A percentile compares a stretch with the other conserved stretches of the same genome.
Evolutionary conservation across 1,284 basidiomycete genomes (phyloP).

Genomic region (Cryptococcus sp.): DNA sequence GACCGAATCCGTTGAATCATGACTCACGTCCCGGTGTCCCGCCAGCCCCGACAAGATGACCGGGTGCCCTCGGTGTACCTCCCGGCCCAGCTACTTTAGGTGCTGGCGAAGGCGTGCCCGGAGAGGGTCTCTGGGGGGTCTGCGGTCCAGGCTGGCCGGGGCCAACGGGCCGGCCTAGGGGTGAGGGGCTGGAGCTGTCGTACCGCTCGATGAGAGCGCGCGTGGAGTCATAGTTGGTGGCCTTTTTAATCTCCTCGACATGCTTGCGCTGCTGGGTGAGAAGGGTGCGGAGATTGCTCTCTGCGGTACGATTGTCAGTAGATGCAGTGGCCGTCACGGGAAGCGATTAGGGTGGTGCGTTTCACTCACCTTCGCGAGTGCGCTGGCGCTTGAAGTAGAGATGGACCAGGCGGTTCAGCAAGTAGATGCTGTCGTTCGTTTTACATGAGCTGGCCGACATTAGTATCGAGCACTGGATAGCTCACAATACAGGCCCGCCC

Average conservation of each 20-base stretch:
- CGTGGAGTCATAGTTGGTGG: slow-evolving; percentile 91
- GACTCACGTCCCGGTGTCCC: slow-evolving; percentile 40
- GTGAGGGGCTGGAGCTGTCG: slow-evolving; percentile 58
- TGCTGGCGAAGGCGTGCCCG: neutral
- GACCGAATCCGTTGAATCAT: too few relatives aligned
- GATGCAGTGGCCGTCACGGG: neutral
- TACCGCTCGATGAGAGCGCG: slow-evolving; percentile 87
- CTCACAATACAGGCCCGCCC: slow-evolving; percentile 75
- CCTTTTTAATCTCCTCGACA: slow-evolving; percentile 95
- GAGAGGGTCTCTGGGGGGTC: slow-evolving; percentile 12
- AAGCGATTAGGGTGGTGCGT: neutral
- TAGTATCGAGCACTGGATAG: slow-evolving; percentile 23
- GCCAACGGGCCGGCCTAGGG: slow-evolving; percentile 16
- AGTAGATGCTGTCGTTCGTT: slow-evolving; percentile 63
- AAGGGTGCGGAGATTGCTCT: slow-evolving; percentile 71
- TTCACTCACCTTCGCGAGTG: slow-evolving; percentile 70
- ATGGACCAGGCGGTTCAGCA: slow-evolving; percentile 75
- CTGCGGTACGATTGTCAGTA: slow-evolving; percentile 52
- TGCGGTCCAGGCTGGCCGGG: slow-evolving; percentile 25
- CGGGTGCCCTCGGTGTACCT: slow-evolving; percentile 42
- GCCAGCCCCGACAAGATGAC: slow-evolving; percentile 37
- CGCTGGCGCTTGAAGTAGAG: slow-evolving; percentile 83
- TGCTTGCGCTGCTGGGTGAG: slow-evolving; percentile 77
- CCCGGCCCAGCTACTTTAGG: slow-evolving; percentile 2
- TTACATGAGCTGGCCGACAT: neutral